Conservation (phyloP, 148 eudicot species). For the Amaranthus palmeri region DNA sequence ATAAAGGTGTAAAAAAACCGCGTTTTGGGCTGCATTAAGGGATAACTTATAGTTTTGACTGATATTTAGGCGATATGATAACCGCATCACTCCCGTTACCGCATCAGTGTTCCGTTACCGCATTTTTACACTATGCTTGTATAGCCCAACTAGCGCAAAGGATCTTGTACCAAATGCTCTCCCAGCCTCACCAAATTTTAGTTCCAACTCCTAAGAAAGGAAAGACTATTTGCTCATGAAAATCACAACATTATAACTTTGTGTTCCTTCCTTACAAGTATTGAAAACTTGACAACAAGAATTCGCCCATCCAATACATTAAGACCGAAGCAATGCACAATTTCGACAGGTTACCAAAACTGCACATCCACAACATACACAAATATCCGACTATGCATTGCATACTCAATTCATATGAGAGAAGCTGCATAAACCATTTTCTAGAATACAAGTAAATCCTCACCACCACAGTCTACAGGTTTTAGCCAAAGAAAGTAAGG, state of each 20-base stretch:
- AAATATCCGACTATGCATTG: background rate
- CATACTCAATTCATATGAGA: background rate
- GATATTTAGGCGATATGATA: no score
- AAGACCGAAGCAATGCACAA: background rate
- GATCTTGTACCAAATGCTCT: background rate
- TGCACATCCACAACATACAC: background rate
- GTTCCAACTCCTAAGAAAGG: background rate
- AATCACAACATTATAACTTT: background rate
- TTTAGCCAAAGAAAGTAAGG: no score
- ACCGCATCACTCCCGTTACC: no score
- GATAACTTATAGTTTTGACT: no score
- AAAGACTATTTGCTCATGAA: background rate
- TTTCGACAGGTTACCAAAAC: background rate
- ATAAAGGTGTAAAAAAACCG: no score
- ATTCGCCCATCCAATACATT: background rate
- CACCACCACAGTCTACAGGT: background rate
- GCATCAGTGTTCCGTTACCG: no score
- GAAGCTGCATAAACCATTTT: background rate
- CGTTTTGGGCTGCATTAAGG: no score
- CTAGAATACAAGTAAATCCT: background rate
- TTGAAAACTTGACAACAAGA: background rate
- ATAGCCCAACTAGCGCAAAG: background rate
- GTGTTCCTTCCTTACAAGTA: background rate
- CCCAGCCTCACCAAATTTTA: background rate
- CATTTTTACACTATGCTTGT: no score